Conservation (phyloP, 495 filamentous ascomycete species). For the Xylaria telfairii region DNA sequence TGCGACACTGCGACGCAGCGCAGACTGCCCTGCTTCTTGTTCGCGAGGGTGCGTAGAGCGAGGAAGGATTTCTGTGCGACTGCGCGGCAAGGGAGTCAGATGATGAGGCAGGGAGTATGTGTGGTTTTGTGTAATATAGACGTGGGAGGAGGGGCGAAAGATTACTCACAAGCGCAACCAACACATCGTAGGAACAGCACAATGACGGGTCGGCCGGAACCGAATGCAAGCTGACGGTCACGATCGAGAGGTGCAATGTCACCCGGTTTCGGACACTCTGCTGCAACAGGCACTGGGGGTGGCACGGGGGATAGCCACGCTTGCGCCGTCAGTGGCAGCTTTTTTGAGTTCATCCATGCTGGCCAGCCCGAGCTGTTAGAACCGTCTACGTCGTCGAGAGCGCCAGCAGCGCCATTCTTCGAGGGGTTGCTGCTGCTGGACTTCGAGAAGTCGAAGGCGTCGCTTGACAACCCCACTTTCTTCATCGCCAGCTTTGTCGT, state of each 20-base stretch:
- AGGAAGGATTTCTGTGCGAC: constrained; percentile 64
- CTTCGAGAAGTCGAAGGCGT: constrained; percentile 45
- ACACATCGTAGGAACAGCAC: constrained; percentile 62
- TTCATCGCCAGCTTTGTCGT: constrained; percentile 56
- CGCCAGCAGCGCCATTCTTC: constrained; percentile 30
- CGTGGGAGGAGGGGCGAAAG: not conserved
- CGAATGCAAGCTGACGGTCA: constrained; percentile 49
- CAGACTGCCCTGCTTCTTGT: constrained; percentile 46
- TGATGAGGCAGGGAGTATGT: not conserved
- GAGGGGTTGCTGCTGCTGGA: constrained; percentile 32
- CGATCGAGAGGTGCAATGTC: constrained; percentile 54
- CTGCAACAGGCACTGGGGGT: constrained; percentile 51
- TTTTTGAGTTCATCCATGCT: constrained; percentile 46
- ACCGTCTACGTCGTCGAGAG: constrained; percentile 36
- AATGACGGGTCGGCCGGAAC: constrained; percentile 47
- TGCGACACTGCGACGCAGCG: constrained; percentile 62
- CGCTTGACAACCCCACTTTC: constrained; percentile 51
- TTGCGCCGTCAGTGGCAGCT: constrained; percentile 46
- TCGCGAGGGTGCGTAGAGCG: constrained; percentile 53
- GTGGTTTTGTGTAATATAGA: not conserved
- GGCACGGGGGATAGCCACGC: constrained; percentile 54
- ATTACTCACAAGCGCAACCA: constrained; percentile 57
- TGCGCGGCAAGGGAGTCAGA: constrained; percentile 25
- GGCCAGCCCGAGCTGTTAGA: constrained; percentile 41
- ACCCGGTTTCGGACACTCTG: constrained; percentile 47